Evolutionary conservation across 495 filamentous ascomycete species (phyloP), one percentile per base, ranked within the genome.

Genomic region (Choiromyces venosus): DNA sequence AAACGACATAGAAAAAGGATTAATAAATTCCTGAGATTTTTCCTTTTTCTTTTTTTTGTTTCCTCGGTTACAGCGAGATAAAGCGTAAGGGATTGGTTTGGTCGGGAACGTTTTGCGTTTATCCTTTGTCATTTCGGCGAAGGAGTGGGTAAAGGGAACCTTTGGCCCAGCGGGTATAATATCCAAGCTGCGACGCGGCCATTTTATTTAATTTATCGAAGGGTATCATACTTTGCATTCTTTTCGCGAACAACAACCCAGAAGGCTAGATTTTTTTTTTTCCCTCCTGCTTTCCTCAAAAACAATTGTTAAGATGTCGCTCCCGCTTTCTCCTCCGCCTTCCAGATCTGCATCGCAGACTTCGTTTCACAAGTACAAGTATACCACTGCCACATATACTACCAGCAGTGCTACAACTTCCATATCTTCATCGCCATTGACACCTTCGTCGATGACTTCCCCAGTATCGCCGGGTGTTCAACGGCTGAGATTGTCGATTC

Each of bases 291-390:
- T n/a, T 37, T 36, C 37, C 37, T 18, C 25, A 5, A 21, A 29
- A 14, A 37, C 25, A 56, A 36, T 46, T 71, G 5, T 42, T 68
- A 66, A 44, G 5, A 76, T 76, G 74, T 74, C 40, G 18, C 74
- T 75, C 21, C 74, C 74, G 1, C 52, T 65, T 9, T 76, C 74
- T 35, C 74, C 74, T 33, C 74, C 74, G 9, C 67, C 72, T 42
- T 75, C 74, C 35, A 72, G 74, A 25, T 76, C 74, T 14, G 69
- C 72, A n/a, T 76, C 74, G 3, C 67, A 76, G 37, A 56, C 73
- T 14, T 70, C 74, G 69, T 44, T 52, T 42, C 68, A 10, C 74
- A 66, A 69, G 76, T 61, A 29, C 74, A 69, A 5, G 14, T 37
- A 36, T 42, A 40, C 65, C 56, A 66, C n/a, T n/a, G 37, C 40